Base-by-base conservation (phyloP, 257 asterid genomes). In the Rauvolfia tetraphylla region DNA sequence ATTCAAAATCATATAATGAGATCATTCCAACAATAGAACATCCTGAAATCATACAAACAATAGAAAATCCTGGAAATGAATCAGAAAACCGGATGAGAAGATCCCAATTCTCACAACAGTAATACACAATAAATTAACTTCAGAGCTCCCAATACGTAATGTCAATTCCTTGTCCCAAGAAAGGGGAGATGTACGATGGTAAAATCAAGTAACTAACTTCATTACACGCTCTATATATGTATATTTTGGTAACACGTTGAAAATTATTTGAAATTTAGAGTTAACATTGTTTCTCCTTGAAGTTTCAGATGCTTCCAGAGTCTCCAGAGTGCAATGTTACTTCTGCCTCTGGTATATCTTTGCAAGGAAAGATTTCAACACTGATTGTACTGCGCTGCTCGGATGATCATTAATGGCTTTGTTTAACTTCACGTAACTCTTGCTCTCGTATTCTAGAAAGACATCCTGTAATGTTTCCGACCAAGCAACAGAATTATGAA, bases 271-370 rank as follows among this genome's bases (percentile, higher is more conserved):
- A 4, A 58, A 17, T 2, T 14, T 25, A 44, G 39, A 71, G 7
- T 18, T 29, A 10, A 48, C 31, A 59, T 34, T 12, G 31, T 31
- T 12, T 20, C 12, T n/a, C 34, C n/a, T n/a, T n/a, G 44, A 62
- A 42, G 33, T 41, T 44, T 31, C 12, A 44, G n/a, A 36, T 48
- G 56, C 34, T 62, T 20, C 33, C 29, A 51, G 36, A 14, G 48
- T 23, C 36, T 7, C 48, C 53, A 38, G 31, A 73, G 34, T 29
- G 38, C 56, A 36, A 27, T 49, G 31, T 59, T 76, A 85, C 74
- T 85, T 85, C 25, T 78, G 80, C 80, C 88, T 85, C 86, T 85
- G 74, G 69, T 83, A 85, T 36, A 83, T 85, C 84, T 85, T 85
- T 36, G 80, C 80, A 69, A 80, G 77, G 75, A 80, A 80, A 10